Evolutionary conservation across 257 asterid species (phyloP), one percentile per base, ranked within the genome.

Genomic region (Handroanthus guayacan): DNA sequence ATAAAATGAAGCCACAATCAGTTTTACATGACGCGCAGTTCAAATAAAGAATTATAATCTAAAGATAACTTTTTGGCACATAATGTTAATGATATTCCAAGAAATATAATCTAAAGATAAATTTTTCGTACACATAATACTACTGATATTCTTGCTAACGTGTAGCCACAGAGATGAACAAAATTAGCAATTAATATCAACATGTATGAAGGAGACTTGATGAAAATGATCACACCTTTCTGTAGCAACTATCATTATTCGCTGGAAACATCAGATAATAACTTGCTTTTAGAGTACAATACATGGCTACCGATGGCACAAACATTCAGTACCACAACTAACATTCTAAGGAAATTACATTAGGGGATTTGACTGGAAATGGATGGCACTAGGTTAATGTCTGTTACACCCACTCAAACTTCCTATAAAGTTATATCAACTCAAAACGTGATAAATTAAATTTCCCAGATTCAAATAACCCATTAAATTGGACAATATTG

Each of bases 241-340:
- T 65, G 16, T 16, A 47, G 62, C 64, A 36, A n/a, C 54, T 3
- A 70, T 48, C 55, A 58, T 9, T 16, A 58, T 8, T 45, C 34
- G 44, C 37, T 57, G 9, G 44, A 58, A 60, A 58, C 12, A 11
- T 69, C 36, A n/a, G 8, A n/a, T 52, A 37, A 71, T 47, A 56
- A 43, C 67, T 57, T 65, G 75, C 48, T 79, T 58, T 58, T 25
- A 73, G 34, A 44, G 20, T 20, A 34, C 10, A 68, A 36, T 48
- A 70, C 18, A 70, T 71, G 67, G 44, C 56, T 37, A 47, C 65
- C 16, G 18, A 47, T 60, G 18, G 61, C 48, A 62, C 56, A 63
- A 57, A 37, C 37, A 43, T 75, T 39, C 45, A 66, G 10, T 47
- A 62, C 62, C 51, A 52, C 10, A 7, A 62, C 16, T n/a, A 65